Evolutionary conservation across 148 eudicot species (phyloP).

Genomic region (Silene latifolia): DNA sequence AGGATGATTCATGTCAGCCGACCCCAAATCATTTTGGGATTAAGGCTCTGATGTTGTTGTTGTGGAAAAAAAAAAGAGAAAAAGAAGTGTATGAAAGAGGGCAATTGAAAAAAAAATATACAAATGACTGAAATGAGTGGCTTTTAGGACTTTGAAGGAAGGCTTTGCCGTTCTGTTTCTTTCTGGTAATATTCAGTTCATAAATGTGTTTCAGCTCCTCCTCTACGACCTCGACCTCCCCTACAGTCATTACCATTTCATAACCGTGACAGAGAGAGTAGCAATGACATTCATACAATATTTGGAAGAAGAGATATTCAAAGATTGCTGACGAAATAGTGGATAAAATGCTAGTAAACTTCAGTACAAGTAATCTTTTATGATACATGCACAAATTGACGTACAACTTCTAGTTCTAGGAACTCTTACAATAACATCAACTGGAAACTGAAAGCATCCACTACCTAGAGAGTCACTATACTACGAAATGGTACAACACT

Average conservation of each 20-base stretch:
- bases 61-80: too few species aligned
- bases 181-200: not conserved
- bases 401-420: slow-evolving; percentile 5
- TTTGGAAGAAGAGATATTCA: not conserved
- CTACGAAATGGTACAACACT: slow-evolving; percentile 19
- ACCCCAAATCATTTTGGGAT: too few species aligned
- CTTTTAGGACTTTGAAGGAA: too few species aligned
- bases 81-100: too few species aligned
- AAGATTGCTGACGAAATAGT: not conserved
- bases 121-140: too few species aligned
- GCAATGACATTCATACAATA: not conserved
- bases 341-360: not conserved
- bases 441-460: slow-evolving; percentile 18
- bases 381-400: slow-evolving; percentile 22
- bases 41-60: too few species aligned
- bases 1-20: too few species aligned
- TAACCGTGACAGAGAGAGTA: not conserved
- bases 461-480: slow-evolving; percentile 14
- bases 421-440: slow-evolving; percentile 17
- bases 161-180: too few species aligned
- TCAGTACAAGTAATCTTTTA: slow-evolving; percentile 15
- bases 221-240: not conserved
- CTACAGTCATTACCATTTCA: not conserved
- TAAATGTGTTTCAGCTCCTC: not conserved
- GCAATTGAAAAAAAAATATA: too few species aligned